These are phyloP conservation scores for Trematosphaeria pertusa DNA, from an alignment of 2,329 filamentous ascomycete genomes.

Conservation along the genomic window DNA sequence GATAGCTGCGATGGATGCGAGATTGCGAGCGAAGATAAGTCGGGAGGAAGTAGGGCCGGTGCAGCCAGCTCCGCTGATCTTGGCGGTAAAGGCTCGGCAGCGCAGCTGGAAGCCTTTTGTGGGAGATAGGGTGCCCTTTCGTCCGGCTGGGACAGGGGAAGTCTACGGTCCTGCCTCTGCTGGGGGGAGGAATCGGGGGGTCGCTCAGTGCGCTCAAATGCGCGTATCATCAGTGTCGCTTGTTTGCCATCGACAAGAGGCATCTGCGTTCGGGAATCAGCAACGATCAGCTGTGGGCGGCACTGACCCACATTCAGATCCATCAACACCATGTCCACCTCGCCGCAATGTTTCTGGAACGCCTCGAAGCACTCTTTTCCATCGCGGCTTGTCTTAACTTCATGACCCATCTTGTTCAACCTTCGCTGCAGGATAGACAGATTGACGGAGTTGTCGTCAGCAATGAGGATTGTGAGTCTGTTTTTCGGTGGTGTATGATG, in stretches of 20 bases:
- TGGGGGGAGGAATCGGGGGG: no score
- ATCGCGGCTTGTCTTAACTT: constrained; percentile 9
- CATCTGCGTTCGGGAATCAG: constrained; percentile 10
- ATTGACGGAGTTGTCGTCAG: constrained; percentile 14
- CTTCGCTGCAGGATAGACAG: constrained; percentile 8
- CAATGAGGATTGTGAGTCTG: constrained; percentile 7
- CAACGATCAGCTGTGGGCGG: constrained; percentile 7
- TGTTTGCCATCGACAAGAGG: constrained; percentile 10
- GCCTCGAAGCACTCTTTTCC: constrained; percentile 10
- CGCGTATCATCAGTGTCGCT: constrained; percentile 12
- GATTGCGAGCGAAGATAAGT: no score
- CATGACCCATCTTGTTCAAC: constrained; percentile 10
- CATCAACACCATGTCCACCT: neutral
- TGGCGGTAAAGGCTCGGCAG: no score
- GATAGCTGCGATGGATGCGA: no score
- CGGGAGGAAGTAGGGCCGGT: no score
- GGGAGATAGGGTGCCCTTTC: no score
- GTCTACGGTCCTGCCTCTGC: no score
- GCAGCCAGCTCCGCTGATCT: no score
- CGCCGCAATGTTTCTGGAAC: constrained; percentile 1
- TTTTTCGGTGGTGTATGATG: neutral
- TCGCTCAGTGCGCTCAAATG: no score
- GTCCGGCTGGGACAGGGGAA: no score
- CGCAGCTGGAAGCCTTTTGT: no score
- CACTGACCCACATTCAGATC: neutral